These are phyloP conservation scores for Aspergillus intermedius DNA, from an alignment of 2,329 filamentous ascomycete species.

Conservation along the genomic window DNA sequence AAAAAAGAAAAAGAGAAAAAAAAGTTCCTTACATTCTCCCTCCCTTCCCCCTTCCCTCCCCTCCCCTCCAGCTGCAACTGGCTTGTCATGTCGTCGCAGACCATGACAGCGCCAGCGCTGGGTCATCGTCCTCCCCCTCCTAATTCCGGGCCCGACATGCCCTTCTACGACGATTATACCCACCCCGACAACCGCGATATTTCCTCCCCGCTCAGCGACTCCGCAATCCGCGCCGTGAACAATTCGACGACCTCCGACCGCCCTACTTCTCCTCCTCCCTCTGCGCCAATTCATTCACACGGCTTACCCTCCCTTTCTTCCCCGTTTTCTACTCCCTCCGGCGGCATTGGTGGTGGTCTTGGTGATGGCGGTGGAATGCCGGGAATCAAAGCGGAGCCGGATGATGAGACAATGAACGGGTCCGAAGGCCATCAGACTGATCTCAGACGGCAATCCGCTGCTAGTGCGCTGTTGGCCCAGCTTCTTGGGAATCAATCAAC, in stretches of 20 bases:
- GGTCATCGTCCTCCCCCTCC: constrained; percentile 38
- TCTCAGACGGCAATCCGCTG: constrained; percentile 34
- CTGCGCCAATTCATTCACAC: constrained; percentile 20
- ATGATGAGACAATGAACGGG: constrained; percentile 15
- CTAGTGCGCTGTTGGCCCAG: constrained; percentile 37
- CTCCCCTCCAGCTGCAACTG: constrained; percentile 15
- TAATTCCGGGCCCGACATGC: constrained; percentile 36
- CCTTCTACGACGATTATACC: constrained; percentile 31
- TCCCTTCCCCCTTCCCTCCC: constrained; percentile 17
- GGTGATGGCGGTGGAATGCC: constrained; percentile 12
- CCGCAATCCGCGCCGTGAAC: constrained; percentile 34
- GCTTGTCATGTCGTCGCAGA: constrained; percentile 42
- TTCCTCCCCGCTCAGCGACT: constrained; percentile 29
- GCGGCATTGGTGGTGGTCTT: not conserved
- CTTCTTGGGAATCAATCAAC: constrained; percentile 30
- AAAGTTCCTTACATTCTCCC: constrained; percentile 14
- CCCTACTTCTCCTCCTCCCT: constrained; percentile 18
- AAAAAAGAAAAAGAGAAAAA: constrained; percentile 3
- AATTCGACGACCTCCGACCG: constrained; percentile 26
- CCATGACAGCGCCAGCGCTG: constrained; percentile 43
- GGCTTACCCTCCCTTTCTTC: constrained; percentile 16
- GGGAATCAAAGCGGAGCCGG: constrained; percentile 26
- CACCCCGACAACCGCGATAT: constrained; percentile 14
- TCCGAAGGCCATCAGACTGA: constrained; percentile 23
- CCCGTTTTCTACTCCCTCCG: constrained; percentile 8